Conservation (phyloP, 257 asterid genomes). For the Solanum lycopersicoides region DNA sequence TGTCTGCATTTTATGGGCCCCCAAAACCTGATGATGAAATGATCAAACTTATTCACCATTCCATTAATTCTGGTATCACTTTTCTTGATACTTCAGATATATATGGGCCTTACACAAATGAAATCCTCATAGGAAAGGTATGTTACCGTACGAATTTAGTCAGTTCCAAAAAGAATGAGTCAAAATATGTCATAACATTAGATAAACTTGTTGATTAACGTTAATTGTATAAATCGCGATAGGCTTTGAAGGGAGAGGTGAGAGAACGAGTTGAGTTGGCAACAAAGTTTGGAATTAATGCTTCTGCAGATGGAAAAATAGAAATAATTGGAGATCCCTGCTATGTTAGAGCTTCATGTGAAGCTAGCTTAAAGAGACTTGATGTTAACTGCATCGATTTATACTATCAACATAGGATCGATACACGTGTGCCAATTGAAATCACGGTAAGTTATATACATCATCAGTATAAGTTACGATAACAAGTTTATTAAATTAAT, state of each 20-base stretch:
- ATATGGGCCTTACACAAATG: constrained; percentile 33
- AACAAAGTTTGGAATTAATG: constrained; percentile 21
- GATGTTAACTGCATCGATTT: constrained; percentile 26
- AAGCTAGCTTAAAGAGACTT: constrained; percentile 36
- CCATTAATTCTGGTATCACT: constrained; percentile 25
- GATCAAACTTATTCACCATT: constrained; percentile 31
- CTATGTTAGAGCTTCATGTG: constrained; percentile 26
- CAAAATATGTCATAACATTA: not conserved
- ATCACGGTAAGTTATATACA: constrained; percentile 16
- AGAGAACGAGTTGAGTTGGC: constrained; percentile 31
- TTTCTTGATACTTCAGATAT: constrained; percentile 27
- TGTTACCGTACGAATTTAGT: not conserved
- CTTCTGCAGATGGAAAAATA: not conserved
- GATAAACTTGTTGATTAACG: not conserved
- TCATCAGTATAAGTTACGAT: too few relatives aligned
- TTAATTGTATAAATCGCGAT: not conserved
- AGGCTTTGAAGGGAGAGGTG: constrained; percentile 30
- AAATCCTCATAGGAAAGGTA: constrained; percentile 30
- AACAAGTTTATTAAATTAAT: too few relatives aligned
- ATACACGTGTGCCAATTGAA: constrained; percentile 30
- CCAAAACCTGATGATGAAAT: constrained; percentile 39
- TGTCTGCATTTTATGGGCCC: constrained; percentile 30
- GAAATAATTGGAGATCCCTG: constrained; percentile 25
- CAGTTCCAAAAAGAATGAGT: not conserved
- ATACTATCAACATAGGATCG: constrained; percentile 31